Conservation (phyloP, 2,329 filamentous ascomycete genomes). For the Scedosporium apiospermum region DNA sequence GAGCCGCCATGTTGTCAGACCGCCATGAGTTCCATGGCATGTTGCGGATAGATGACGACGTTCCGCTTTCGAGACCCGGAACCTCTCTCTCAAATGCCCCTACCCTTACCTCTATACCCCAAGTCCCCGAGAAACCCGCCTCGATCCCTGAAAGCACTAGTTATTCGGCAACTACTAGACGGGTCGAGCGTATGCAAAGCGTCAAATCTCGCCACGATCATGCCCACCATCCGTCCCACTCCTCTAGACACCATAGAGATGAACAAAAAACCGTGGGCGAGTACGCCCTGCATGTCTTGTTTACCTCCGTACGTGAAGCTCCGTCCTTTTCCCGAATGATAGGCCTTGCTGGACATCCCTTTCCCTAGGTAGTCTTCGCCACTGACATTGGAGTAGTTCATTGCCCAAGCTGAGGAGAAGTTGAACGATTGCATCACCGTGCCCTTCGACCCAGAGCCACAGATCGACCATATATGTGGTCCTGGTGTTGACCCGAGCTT, state of each 20-base stretch:
- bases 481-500: slow-evolving; percentile 80
- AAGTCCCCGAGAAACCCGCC: slow-evolving; percentile 33
- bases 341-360: not conserved
- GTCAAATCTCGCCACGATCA: slow-evolving; percentile 60
- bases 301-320: slow-evolving; percentile 63
- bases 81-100: slow-evolving; percentile 10
- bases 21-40: slow-evolving; percentile 19
- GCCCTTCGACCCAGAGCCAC: slow-evolving; percentile 69
- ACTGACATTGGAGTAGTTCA: slow-evolving; percentile 50
- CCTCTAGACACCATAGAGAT: slow-evolving; percentile 58
- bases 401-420: slow-evolving; percentile 93
- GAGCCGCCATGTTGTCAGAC: slow-evolving; percentile 42
- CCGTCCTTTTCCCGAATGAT: not conserved
- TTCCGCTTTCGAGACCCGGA: slow-evolving; percentile 34
- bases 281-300: slow-evolving; percentile 92
- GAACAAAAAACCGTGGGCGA: slow-evolving; percentile 93
- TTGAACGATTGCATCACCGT: slow-evolving; percentile 79
- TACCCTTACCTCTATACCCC: slow-evolving; percentile 14
- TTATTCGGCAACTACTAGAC: slow-evolving; percentile 38
- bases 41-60: slow-evolving; percentile 26
- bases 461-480: slow-evolving; percentile 84
- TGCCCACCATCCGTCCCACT: slow-evolving; percentile 66
- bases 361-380: not conserved
- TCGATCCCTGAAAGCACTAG: slow-evolving; percentile 35
- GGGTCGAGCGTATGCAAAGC: slow-evolving; percentile 52